These are phyloP conservation scores for Barnettozyma pratensis DNA, from an alignment of 805 yeast species.

Conservation along the genomic window DNA sequence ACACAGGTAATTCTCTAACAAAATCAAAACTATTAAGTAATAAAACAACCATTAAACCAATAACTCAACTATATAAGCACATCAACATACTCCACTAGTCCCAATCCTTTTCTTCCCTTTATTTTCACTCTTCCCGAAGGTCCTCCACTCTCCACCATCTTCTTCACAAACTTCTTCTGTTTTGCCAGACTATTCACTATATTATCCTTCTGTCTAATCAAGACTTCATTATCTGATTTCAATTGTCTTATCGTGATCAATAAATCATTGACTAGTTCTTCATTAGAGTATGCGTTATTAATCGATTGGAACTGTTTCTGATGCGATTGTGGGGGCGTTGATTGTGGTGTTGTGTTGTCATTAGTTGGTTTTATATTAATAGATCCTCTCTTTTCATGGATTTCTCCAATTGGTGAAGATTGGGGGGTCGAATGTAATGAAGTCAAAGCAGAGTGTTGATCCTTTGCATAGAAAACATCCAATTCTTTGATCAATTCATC, in stretches of 20 bases:
- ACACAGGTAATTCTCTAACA: neutral
- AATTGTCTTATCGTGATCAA: slow-evolving; percentile 18
- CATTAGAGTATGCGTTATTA: neutral
- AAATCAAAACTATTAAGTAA: neutral
- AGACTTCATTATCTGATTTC: slow-evolving; percentile 12
- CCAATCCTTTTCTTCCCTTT: slow-evolving; percentile 14
- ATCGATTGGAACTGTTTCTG: slow-evolving; percentile 1
- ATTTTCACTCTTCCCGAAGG: slow-evolving; percentile 12
- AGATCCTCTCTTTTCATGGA: neutral
- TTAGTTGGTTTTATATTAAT: neutral
- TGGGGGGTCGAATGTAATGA: slow-evolving; percentile 9
- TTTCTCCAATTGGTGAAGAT: neutral
- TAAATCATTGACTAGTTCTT: slow-evolving; percentile 18
- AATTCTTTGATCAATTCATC: slow-evolving; percentile 9
- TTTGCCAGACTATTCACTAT: slow-evolving; percentile 6
- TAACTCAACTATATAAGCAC: slow-evolving; percentile 12
- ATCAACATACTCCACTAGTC: slow-evolving; percentile 18
- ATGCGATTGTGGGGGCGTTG: slow-evolving; percentile 3
- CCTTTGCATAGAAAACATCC: slow-evolving; percentile 4
- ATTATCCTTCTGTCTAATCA: slow-evolving; percentile 10
- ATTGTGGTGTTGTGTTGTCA: neutral
- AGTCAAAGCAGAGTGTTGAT: slow-evolving; percentile 3
- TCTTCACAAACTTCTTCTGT: slow-evolving; percentile 18
- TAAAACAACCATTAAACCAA: neutral
- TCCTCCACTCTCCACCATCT: slow-evolving; percentile 11